These are phyloP conservation scores for Gossypium davidsonii DNA, from an alignment of 441 rosid genomes.

Conservation along the genomic window DNA sequence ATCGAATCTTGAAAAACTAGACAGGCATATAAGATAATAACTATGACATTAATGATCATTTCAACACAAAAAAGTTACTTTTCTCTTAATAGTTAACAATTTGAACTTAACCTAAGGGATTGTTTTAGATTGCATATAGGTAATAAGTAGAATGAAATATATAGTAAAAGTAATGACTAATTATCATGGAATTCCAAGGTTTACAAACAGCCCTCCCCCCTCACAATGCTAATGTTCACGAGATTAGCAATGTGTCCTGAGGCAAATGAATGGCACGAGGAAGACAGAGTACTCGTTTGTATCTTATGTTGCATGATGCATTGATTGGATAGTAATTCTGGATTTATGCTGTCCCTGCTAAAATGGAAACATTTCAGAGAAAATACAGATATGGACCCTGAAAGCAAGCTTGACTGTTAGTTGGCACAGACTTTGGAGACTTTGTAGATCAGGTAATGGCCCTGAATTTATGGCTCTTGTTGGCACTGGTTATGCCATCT, in stretches of 20 bases:
- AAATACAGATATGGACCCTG: neutral
- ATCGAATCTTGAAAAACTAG: neutral
- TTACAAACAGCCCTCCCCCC: neutral
- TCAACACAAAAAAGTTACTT: neutral
- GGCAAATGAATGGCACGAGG: neutral
- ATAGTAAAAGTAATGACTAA: neutral
- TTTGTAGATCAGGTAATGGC: neutral
- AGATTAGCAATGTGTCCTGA: neutral
- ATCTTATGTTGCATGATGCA: neutral
- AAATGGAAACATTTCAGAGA: neutral
- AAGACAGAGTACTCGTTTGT: neutral
- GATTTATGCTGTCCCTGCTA: neutral
- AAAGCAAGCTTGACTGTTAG: neutral
- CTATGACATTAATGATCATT: neutral
- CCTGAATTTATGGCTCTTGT: slow-evolving; percentile 6
- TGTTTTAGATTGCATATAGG: neutral
- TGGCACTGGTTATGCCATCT: neutral
- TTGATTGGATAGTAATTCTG: neutral
- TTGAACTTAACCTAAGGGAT: slow-evolving; percentile 1
- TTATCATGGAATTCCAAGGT: slow-evolving; percentile 7
- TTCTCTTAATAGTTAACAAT: neutral
- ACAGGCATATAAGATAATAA: neutral
- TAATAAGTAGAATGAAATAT: neutral
- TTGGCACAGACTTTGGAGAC: neutral
- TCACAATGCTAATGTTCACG: neutral